A percentile compares a stretch with the other conserved stretches of the same genome.
These are phyloP conservation scores for Chalaropsis thielavioides DNA, from an alignment of 2,329 filamentous ascomycete genomes.

Conservation along the genomic window DNA sequence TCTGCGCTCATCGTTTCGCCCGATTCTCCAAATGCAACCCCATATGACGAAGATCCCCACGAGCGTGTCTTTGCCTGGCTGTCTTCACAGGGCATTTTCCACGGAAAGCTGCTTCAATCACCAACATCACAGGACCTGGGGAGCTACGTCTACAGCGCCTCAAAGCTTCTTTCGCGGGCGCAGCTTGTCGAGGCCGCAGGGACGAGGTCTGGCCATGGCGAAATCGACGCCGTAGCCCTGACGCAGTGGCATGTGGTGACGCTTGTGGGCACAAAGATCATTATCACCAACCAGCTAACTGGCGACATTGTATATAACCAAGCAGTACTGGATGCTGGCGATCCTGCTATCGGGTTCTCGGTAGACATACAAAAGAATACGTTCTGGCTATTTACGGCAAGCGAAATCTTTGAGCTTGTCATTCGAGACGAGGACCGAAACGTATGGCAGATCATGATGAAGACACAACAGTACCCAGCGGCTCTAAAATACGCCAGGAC, in stretches of 20 bases:
- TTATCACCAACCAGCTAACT: conserved; percentile 76
- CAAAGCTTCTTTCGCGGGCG: conserved; percentile 60
- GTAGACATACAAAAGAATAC: conserved; percentile 91
- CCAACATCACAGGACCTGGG: conserved; percentile 50
- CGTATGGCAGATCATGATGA: conserved; percentile 87
- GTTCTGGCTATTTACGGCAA: conserved; percentile 85
- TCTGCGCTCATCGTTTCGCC: conserved; percentile 65
- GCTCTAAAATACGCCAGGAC: conserved; percentile 76
- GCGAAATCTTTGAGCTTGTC: conserved; percentile 88
- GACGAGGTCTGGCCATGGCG: conserved; percentile 52
- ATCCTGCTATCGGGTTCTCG: conserved; percentile 68
- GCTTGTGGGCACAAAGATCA: conserved; percentile 66
- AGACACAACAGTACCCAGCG: conserved; percentile 72
- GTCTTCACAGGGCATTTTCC: conserved; percentile 69
- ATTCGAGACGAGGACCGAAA: conserved; percentile 81
- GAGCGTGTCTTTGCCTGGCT: conserved; percentile 85
- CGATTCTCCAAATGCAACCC: conserved; percentile 43
- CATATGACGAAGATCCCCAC: conserved; percentile 40
- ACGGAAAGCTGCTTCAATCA: conserved; percentile 59
- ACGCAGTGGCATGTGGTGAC: conserved; percentile 89
- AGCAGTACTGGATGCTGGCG: conserved; percentile 62
- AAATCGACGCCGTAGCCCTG: conserved; percentile 64
- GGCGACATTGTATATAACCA: conserved; percentile 80
- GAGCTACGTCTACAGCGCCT: conserved; percentile 59
- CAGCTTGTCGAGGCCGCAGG: conserved; percentile 57